A percentile compares a stretch with the other conserved stretches of the same genome.
phyloP scores from a whole-genome alignment of 495 filamentous ascomycete species.

The Aspergillus bertholletiae region DNA sequence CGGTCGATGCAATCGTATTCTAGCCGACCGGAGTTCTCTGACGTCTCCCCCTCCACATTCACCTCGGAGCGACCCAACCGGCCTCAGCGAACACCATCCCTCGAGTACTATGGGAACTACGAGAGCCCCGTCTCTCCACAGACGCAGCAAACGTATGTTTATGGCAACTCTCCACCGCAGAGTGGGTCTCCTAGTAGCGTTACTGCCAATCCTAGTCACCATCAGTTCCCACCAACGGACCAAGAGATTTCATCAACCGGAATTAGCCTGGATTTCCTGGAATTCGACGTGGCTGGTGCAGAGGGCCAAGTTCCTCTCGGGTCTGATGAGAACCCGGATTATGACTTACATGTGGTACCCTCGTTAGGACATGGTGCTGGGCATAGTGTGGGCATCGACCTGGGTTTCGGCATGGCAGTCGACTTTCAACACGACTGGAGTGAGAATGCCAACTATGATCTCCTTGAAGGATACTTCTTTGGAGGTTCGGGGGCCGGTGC shows the following conservation, averaged over 20 bases:
- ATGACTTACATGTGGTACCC: constrained; percentile 25
- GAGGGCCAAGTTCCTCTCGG: constrained; percentile 24
- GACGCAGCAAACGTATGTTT: constrained; percentile 33
- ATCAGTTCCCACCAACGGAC: constrained; percentile 20
- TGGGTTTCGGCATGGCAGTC: constrained; percentile 72
- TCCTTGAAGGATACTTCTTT: constrained; percentile 93
- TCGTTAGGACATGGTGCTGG: constrained; percentile 33
- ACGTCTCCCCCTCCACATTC: constrained; percentile 24
- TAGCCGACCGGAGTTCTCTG: constrained; percentile 23
- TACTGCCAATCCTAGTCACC: constrained; percentile 15
- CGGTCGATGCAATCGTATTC: constrained; percentile 19
- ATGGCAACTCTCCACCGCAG: constrained; percentile 38
- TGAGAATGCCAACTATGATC: constrained; percentile 73
- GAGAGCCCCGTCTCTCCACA: constrained; percentile 33
- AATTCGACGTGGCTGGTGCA: constrained; percentile 31
- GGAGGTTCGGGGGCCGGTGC: constrained; percentile 47
- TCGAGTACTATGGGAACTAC: constrained; percentile 38
- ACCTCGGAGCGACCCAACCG: constrained; percentile 22
- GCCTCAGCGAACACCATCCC: constrained; percentile 30
- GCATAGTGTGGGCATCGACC: constrained; percentile 54
- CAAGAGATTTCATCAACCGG: constrained; percentile 25
- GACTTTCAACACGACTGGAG: constrained; percentile 76
- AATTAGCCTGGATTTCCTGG: constrained; percentile 38
- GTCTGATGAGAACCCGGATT: constrained; percentile 30
- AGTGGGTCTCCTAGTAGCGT: constrained; percentile 35